These are phyloP conservation scores for Lecanoromycetidae sp. DNA, from an alignment of 2,329 filamentous ascomycete species.

Conservation along the genomic window DNA sequence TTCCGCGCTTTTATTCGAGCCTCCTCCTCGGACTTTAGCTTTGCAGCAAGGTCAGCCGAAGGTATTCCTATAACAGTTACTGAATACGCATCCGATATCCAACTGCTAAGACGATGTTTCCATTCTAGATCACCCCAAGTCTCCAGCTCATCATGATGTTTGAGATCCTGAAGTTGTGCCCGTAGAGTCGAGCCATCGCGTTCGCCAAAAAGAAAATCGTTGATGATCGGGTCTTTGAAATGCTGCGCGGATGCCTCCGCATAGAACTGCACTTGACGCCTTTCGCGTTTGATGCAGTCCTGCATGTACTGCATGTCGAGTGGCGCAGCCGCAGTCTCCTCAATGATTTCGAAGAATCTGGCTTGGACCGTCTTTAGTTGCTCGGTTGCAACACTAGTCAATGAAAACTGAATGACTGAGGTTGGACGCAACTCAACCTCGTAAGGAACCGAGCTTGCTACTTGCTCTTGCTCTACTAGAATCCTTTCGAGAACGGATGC, in stretches of 20 bases:
- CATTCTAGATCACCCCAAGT: constrained; percentile 75
- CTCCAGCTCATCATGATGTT: constrained; percentile 55
- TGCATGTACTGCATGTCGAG: constrained; percentile 83
- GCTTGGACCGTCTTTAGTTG: constrained; percentile 75
- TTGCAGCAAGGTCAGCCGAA: constrained; percentile 64
- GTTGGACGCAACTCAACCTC: constrained; percentile 69
- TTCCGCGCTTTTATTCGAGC: constrained; percentile 67
- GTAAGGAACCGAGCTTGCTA: constrained; percentile 75
- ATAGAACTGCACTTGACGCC: constrained; percentile 68
- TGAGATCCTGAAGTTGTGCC: constrained; percentile 41
- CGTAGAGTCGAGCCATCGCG: constrained; percentile 64
- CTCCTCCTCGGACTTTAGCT: constrained; percentile 71
- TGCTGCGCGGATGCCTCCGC: constrained; percentile 71
- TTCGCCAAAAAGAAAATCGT: constrained; percentile 81
- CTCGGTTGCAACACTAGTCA: constrained; percentile 76
- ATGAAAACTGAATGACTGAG: constrained; percentile 71
- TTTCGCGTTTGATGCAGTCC: constrained; percentile 74
- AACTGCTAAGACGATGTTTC: constrained; percentile 68
- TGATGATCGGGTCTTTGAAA: constrained; percentile 76
- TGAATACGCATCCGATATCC: constrained; percentile 75
- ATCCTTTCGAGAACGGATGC: constrained; percentile 84
- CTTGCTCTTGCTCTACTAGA: constrained; percentile 83
- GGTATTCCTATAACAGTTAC: constrained; percentile 81
- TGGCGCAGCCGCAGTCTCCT: constrained; percentile 65
- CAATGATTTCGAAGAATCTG: constrained; percentile 70